phyloP scores from a whole-genome alignment of 352 stramenopile genomes.

The Phytopythium ostracodes region DNA sequence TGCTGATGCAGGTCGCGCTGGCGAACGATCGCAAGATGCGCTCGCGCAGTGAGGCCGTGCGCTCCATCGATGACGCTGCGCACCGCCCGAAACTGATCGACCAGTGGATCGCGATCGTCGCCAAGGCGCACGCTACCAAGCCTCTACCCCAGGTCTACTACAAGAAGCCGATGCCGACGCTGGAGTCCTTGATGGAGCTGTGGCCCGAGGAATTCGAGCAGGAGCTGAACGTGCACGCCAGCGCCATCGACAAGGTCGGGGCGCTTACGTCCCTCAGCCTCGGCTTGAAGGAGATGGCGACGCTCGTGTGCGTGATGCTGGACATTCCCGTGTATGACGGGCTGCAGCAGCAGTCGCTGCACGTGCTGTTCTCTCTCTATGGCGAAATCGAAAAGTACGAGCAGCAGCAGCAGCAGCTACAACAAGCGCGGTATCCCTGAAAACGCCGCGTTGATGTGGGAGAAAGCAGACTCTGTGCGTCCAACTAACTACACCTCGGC shows the following conservation, averaged over 20 bases:
- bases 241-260: slow-evolving; percentile 8
- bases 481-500: slow-evolving; percentile 29
- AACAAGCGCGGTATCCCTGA: slow-evolving; percentile 5
- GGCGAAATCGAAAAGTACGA: slow-evolving; percentile 67
- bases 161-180: slow-evolving; percentile 86
- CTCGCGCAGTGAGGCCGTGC: slow-evolving; percentile 54
- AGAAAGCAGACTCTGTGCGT: not conserved
- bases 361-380: slow-evolving; percentile 91
- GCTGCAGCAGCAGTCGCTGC: slow-evolving; percentile 85
- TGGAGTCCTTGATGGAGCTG: slow-evolving; percentile 87
- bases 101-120: slow-evolving; percentile 90
- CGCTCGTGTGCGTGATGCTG: slow-evolving; percentile 85
- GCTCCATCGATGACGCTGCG: slow-evolving; percentile 86
- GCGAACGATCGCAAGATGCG: slow-evolving; percentile 28
- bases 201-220: slow-evolving; percentile 88
- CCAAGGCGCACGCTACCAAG: slow-evolving; percentile 85
- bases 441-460: not conserved
- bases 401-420: slow-evolving; percentile 21
- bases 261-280: slow-evolving; percentile 69
- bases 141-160: slow-evolving; percentile 70
- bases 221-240: slow-evolving; percentile 31
- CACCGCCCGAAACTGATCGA: slow-evolving; percentile 87
- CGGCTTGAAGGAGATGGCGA: slow-evolving; percentile 76
- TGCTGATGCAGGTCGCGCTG: slow-evolving; percentile 86
- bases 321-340: slow-evolving; percentile 90